Evolutionary conservation across 164 flowering plant species (phyloP).

Genomic region (Piper longum): DNA sequence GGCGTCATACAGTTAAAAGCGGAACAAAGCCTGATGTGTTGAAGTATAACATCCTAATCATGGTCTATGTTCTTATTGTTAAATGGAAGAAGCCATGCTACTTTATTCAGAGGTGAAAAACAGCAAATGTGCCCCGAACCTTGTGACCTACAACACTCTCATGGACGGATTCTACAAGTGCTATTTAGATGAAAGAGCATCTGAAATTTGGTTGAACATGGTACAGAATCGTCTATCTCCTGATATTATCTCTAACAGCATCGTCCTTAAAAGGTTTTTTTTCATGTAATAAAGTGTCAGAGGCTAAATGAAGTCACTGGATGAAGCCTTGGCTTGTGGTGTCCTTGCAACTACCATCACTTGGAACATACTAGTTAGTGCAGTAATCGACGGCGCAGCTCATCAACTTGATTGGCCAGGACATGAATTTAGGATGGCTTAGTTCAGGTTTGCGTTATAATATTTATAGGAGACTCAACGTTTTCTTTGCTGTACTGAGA

Average conservation of each 20-base stretch:
- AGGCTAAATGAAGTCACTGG: constrained; percentile 33
- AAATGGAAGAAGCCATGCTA: constrained; percentile 41
- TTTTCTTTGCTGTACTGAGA: not conserved
- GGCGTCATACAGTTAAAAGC: constrained; percentile 31
- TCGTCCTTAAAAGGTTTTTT: constrained; percentile 71
- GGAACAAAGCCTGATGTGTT: constrained; percentile 57
- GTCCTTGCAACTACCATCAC: constrained; percentile 56
- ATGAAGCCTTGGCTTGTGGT: constrained; percentile 44
- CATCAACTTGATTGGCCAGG: not conserved
- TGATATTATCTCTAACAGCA: constrained; percentile 74
- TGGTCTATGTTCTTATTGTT: constrained; percentile 69
- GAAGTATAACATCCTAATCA: constrained; percentile 73
- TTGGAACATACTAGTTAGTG: constrained; percentile 74
- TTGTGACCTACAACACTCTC: constrained; percentile 66
- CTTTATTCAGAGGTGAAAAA: constrained; percentile 40
- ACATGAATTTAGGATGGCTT: not conserved
- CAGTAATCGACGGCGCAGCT: constrained; percentile 18
- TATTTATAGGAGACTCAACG: no score
- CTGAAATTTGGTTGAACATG: constrained; percentile 51
- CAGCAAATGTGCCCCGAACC: constrained; percentile 44
- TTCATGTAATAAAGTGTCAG: constrained; percentile 39
- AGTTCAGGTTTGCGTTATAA: not conserved
- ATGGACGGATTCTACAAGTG: constrained; percentile 69
- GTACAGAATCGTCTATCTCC: constrained; percentile 38
- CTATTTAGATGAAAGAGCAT: constrained; percentile 37